Base-by-base conservation (phyloP, 805 yeast genomes). In the Nakazawaea ishiwadae region DNA sequence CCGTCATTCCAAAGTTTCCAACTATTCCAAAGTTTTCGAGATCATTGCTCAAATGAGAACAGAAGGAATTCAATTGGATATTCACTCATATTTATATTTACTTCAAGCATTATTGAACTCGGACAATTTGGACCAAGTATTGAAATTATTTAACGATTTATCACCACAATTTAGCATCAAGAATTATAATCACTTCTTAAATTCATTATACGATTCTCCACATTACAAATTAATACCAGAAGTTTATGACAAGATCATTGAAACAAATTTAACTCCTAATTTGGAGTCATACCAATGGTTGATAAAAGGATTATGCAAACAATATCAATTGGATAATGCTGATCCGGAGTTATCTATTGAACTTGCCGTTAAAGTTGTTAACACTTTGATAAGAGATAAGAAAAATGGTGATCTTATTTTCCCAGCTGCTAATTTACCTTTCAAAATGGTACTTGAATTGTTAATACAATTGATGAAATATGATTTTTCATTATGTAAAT, bases 221-320 rank as follows among this genome's bases (percentile, higher is more conserved):
- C 21, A 42, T 40, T 33, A 30, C 38, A 14, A 24, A 10, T 2
- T 23, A 23, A 14, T 43, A 60, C 21, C 42, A 4, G 69, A 66
- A 40, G 36, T 63, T 5, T 66, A 65, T 44, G 55, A 60, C 34
- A 54, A 56, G 18, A 65, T 68, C 71, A 64, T 56, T 4, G 48
- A 49, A 4, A 42, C 39, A 6, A 54, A 56, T 12, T 45, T 64
- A 6, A 39, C 42, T 4, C 48, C 60, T 6, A 44, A 65, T 3
- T 47, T 65, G 0, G 49, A 51, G 28, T 58, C 67, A 0, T 66
- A 66, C 44, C 51, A 52, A 18, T 54, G 49, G 45, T 49, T 66
- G 43, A 53, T 65, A 52, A 46, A 50, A 39, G 60, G 70, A 5
- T 53, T 65, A 27, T 29, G 35, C 5, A 35, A 35, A 29, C 44